Base-by-base conservation (phyloP, 768 basidiomycete species). In the Cystofilobasidium capitatum region DNA sequence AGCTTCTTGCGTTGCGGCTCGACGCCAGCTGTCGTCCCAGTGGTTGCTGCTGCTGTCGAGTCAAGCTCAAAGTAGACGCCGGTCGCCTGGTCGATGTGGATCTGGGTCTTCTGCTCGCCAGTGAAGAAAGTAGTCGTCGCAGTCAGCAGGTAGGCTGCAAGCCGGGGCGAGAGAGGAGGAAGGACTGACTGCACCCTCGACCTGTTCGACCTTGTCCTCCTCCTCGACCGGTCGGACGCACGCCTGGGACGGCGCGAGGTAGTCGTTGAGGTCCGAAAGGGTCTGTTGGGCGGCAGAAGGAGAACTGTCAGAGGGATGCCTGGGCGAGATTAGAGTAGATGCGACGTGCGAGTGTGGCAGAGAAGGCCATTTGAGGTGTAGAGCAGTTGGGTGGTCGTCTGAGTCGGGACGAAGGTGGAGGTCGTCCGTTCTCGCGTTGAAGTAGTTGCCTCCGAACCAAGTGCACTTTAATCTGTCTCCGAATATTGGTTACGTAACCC, bases 281-380 rank as follows among this genome's bases (percentile, higher is more conserved):
- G 88, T 92, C 90, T 92, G 69, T 62, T 37, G 20, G 57, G 22
- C 57, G 35, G 71, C 69, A 66, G 71, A 58, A 40, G 64, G 61
- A 40, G 39, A 36, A 59, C 39, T 39, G 20, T 49, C 55, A 59
- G n/a, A 39, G 65, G 20, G 20, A 42, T 29, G 13, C 9, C 44
- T 16, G 22, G 37, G 29, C 24, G 13, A 10, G 62, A 42, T 8
- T 1, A 5, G 31, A 29, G 17, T 37, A 42, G 36, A 57, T 8
- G 29, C 71, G 45, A 80, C 86, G 59, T 75, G 88, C 88, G 71
- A 92, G 80, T 47, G 89, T 88, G 72, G 89, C 89, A 75, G 90
- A 91, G 77, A 91, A 91, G 9, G 86, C 83, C 89, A 92, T 92
- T n/a, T n/a, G n/a, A n/a, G n/a, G n/a, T n/a, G n/a, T n/a, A n/a